phyloP scores from a whole-genome alignment of 495 filamentous ascomycete genomes.

The Cercophora samala region DNA sequence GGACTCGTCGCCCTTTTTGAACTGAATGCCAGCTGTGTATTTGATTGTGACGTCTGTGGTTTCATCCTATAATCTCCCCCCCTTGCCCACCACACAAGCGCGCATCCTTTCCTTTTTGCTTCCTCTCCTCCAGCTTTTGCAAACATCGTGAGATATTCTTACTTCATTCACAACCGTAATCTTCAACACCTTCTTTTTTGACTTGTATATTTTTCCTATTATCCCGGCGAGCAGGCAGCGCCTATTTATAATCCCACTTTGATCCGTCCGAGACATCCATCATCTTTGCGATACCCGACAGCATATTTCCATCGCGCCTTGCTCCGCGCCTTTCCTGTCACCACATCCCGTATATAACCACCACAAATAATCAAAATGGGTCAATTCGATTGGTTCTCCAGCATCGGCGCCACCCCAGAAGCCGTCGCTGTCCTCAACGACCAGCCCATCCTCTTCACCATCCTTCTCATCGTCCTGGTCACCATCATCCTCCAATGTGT shows the following conservation, averaged over 20 bases:
- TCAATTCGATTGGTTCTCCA: conserved; percentile 49
- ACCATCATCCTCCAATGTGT: conserved; percentile 40
- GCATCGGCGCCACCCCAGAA: conserved; percentile 46
- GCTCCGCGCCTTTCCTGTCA: too few relatives aligned
- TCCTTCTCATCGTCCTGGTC: conserved; percentile 47
- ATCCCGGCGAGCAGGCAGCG: background rate
- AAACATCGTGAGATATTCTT: conserved; percentile 5
- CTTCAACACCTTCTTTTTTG: background rate
- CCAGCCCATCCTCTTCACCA: conserved; percentile 51
- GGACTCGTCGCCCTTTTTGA: background rate
- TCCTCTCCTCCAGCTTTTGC: background rate
- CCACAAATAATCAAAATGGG: conserved; percentile 30
- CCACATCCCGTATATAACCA: background rate
- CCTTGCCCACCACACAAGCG: background rate
- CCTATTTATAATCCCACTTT: background rate
- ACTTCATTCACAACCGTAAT: background rate
- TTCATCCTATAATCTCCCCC: conserved; percentile 6
- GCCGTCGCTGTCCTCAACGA: conserved; percentile 53
- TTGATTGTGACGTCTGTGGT: conserved; percentile 26
- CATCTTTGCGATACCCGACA: background rate
- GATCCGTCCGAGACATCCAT: conserved; percentile 2
- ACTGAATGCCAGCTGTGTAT: conserved; percentile 3
- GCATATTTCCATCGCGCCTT: background rate
- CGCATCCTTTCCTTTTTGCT: conserved; percentile 5
- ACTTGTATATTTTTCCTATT: background rate